These are phyloP conservation scores for Gnomoniopsis sp. DNA, from an alignment of 2,329 filamentous ascomycete species.

Conservation along the genomic window DNA sequence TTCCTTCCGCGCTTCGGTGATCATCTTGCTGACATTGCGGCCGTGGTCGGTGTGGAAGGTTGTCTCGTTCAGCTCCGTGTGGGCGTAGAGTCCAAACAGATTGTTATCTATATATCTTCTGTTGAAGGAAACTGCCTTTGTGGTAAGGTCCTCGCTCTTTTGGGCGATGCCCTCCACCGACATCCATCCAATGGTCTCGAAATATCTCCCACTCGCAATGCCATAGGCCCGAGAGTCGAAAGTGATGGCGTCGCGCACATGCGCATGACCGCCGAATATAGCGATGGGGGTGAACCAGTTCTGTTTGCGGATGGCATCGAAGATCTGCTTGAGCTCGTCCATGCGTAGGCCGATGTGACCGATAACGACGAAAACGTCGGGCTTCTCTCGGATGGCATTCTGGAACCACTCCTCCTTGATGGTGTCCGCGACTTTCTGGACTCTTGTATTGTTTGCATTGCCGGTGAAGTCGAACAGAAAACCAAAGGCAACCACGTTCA, in stretches of 20 bases:
- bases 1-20: constrained; percentile 64
- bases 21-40: constrained; percentile 65
- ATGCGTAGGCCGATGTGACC: constrained; percentile 84
- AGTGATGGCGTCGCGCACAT: constrained; percentile 78
- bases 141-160: constrained; percentile 28
- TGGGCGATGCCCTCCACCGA: constrained; percentile 66
- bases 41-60: constrained; percentile 77
- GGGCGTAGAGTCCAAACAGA: constrained; percentile 76
- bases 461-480: constrained; percentile 93
- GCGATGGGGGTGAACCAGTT: constrained; percentile 83
- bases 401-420: constrained; percentile 88
- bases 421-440: constrained; percentile 75
- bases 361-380: constrained; percentile 82
- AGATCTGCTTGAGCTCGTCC: constrained; percentile 73
- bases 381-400: constrained; percentile 75
- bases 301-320: constrained; percentile 70
- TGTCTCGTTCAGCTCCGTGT: constrained; percentile 67
- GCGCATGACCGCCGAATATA: constrained; percentile 87
- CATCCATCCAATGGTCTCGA: constrained; percentile 94
- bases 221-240: constrained; percentile 78
- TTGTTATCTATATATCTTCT: constrained; percentile 94
- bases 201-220: constrained; percentile 83
- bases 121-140: constrained; percentile 55
- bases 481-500: constrained; percentile 83
- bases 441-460: constrained; percentile 86